Conservation (phyloP, 176 grass and related monocot genomes). For the Luzula sylvatica region DNA sequence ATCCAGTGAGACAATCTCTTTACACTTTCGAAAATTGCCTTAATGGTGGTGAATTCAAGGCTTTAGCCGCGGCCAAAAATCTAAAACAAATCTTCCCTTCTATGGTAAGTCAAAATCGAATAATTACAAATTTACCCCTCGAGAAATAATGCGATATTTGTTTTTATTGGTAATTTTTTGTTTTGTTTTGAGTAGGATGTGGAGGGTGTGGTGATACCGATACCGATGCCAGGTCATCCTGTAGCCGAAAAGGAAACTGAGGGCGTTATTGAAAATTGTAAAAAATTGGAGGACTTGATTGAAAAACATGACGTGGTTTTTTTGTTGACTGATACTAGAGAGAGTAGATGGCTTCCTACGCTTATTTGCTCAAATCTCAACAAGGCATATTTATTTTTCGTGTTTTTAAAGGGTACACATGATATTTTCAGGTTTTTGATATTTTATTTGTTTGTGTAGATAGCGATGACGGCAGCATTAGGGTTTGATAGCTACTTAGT, state of each 20-base stretch:
- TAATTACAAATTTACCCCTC: too few relatives aligned
- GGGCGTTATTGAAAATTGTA: slow-evolving; percentile 45
- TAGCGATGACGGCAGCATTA: slow-evolving; percentile 84
- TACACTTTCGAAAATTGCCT: slow-evolving; percentile 69
- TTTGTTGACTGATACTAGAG: slow-evolving; percentile 88
- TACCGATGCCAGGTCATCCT: slow-evolving; percentile 94
- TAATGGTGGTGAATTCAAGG: slow-evolving; percentile 63
- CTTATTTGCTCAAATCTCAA: slow-evolving; percentile 68
- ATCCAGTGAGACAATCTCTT: slow-evolving; percentile 77
- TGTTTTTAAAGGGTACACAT: slow-evolving; percentile 18
- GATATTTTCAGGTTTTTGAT: slow-evolving; percentile 25
- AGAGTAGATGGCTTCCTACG: slow-evolving; percentile 94
- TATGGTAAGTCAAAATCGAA: slow-evolving; percentile 37
- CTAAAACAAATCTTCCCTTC: slow-evolving; percentile 72
- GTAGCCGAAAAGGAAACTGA: slow-evolving; percentile 53
- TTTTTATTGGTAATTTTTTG: too few relatives aligned
- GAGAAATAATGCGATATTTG: too few relatives aligned
- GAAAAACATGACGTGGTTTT: slow-evolving; percentile 76
- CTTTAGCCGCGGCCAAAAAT: slow-evolving; percentile 52
- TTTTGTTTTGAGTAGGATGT: too few relatives aligned
- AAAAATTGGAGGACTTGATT: slow-evolving; percentile 44
- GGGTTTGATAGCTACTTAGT: slow-evolving; percentile 97
- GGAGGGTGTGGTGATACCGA: slow-evolving; percentile 64
- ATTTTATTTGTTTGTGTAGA: slow-evolving; percentile 31
- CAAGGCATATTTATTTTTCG: slow-evolving; percentile 39